Conservation (phyloP, 331 rosid genomes). For the Malus hybrid region DNA sequence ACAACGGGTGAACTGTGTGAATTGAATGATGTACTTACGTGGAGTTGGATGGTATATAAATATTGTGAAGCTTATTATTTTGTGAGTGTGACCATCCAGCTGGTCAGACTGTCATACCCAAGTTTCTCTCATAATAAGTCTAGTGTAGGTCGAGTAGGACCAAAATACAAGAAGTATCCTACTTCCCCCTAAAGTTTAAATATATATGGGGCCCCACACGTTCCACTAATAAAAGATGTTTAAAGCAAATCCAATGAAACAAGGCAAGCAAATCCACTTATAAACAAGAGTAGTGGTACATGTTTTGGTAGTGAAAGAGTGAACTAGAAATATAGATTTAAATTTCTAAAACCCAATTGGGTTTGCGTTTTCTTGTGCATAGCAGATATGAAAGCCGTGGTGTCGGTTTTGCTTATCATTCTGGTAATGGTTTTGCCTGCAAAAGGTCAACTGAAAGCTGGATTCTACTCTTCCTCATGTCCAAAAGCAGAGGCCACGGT, state of each 20-base stretch:
- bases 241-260: neutral
- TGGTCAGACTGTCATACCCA: no score
- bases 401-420: constrained; percentile 22
- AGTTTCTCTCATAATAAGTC: no score
- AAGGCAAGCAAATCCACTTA: constrained; percentile 13
- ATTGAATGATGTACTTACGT: neutral
- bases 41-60: neutral
- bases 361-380: constrained; percentile 4
- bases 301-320: constrained; percentile 8
- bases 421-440: constrained; percentile 27
- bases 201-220: constrained; percentile 8
- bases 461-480: constrained; percentile 62
- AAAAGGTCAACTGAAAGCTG: constrained; percentile 40
- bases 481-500: constrained; percentile 53
- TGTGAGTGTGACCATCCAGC: no score
- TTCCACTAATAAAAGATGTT: constrained; percentile 29
- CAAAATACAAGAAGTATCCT: no score
- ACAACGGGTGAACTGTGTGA: accelerated
- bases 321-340: neutral
- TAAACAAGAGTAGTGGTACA: constrained; percentile 21
- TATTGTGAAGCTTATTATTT: no score
- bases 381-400: constrained; percentile 21
- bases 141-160: neutral
- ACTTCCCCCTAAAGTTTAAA: neutral
- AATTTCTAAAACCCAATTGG: neutral